Evolutionary conservation across 805 yeast species (phyloP), one percentile per base, ranked within the genome.

Genomic region (Teunomyces cretensis): DNA sequence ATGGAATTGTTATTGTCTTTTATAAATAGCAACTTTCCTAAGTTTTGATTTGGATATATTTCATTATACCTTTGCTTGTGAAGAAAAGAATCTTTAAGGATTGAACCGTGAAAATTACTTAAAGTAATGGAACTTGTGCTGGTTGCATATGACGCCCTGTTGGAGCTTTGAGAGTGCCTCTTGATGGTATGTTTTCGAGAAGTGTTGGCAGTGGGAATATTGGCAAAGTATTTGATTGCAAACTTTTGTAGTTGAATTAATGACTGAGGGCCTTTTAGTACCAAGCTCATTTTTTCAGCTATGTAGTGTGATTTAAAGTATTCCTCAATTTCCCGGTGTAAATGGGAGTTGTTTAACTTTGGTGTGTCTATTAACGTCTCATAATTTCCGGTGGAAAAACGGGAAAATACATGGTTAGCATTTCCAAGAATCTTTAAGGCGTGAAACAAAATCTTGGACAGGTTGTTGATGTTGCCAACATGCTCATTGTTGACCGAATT

Each of bases 401-500:
- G 65, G 48, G 70, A 69, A 55, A 86, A 86, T 0, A 78, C 84
- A 52, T 80, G 84, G 0, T 54, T 17, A 1, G 55, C 39, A 43
- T 69, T 68, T 1, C 85, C 70, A 12, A 86, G 53, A 2, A 81
- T 46, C 39, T 84, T 70, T 5, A 78, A 57, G 0, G 83, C 87
- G 51, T 86, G 89, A 48, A 75, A 81, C 26, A 83, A 52, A 0
- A 79, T 57, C 56, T 83, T 83, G 4, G 68, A 71, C 0, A 50
- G 11, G 11, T 66, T 62, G 1, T 70, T 53, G 11, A 71, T 64
- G 49, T 86, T 86, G n/a, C 73, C 69, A 3, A 61, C 64, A 56
- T 86, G 91, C 51, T 86, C 95, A 55, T 80, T 82, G 51, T 84
- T 79, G 28, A 86, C 73, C 0, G 88, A 82, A 39, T 68, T 63